Base-by-base conservation (phyloP, 2,329 filamentous ascomycete genomes). In the Colletotrichum paranaense region DNA sequence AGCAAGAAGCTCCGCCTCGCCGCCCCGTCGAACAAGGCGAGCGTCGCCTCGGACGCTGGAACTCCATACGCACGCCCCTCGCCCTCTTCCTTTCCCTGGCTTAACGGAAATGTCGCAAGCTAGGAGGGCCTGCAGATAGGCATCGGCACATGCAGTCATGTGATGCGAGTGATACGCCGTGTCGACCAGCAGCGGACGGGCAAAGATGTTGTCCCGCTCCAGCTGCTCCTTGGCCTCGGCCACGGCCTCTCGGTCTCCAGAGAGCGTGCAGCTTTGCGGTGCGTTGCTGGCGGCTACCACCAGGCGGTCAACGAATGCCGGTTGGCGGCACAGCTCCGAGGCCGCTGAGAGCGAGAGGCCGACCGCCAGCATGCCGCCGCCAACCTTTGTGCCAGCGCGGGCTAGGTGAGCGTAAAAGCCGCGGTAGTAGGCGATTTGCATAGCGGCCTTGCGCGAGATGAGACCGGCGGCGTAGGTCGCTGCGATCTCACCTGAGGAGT, bases 401-500 rank as follows among this genome's bases (percentile, higher is more conserved):
- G 75, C 62, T 30, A 85, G 56, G 11, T 57, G n/a, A 2, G 68
- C 16, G 35, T 72, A 56, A 2, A 72, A 19, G 24, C 77, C 77
- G 56, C 77, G 72, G 66, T 74, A 76, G 73, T 76, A 79, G 64
- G 73, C 75, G 8, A 79, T 75, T 0, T 73, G 52, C 8, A 80
- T 77, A 3, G 79, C 79, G 26, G 78, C 77, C 2, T 57, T 64
- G 5, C 26, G 9, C n/a, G 60, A 64, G 4, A 90, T 66, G 24
- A 82, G 78, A 0, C 86, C 86, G 0, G 85, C 83, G 0, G 87
- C 86, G 75, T 88, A 89, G 0, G 85, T 87, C 0, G 86, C 86
- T 1, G 78, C 86, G 19, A 88, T 88, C 74, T 89, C 87, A 1
- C 87, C 87, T 0, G 84, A 85, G 0, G 86, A 87, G 75, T 88